Evolutionary conservation across 495 filamentous ascomycete genomes (phyloP).

Genomic region (Hyaloscypha hepaticicola): DNA sequence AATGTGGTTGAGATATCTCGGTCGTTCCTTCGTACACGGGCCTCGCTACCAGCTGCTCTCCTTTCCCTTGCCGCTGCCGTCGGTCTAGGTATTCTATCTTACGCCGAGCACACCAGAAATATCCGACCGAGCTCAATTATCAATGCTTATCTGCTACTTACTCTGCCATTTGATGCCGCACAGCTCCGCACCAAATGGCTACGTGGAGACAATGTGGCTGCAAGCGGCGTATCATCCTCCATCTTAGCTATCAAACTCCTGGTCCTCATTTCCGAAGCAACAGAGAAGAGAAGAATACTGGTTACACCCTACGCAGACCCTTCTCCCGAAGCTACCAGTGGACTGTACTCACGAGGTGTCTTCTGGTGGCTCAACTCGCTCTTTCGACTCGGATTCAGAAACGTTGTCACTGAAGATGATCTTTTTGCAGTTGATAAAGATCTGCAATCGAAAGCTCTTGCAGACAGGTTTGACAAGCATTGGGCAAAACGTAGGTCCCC

Average conservation of each 20-base stretch:
- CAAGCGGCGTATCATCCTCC: slow-evolving; percentile 27
- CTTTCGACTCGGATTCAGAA: slow-evolving; percentile 35
- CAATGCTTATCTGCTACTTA: slow-evolving; percentile 54
- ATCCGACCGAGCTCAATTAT: slow-evolving; percentile 39
- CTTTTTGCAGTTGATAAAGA: slow-evolving; percentile 29
- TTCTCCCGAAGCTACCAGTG: slow-evolving; percentile 38
- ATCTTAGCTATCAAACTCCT: slow-evolving; percentile 32
- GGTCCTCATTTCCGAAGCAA: slow-evolving; percentile 50
- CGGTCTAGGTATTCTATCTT: slow-evolving; percentile 39
- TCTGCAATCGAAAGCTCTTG: slow-evolving; percentile 12
- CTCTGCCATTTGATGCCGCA: slow-evolving; percentile 54
- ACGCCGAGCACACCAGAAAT: slow-evolving; percentile 40
- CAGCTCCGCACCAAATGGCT: slow-evolving; percentile 46
- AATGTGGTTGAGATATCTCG: slow-evolving; percentile 12
- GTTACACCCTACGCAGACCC: slow-evolving; percentile 37
- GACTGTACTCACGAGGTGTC: slow-evolving; percentile 36
- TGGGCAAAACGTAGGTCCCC: slow-evolving; percentile 30
- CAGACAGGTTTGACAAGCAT: slow-evolving; percentile 23
- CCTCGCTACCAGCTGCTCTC: slow-evolving; percentile 48
- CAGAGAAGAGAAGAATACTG: slow-evolving; percentile 51
- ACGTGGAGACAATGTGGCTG: not conserved
- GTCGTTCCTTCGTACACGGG: slow-evolving; percentile 38
- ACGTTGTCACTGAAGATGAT: slow-evolving; percentile 35
- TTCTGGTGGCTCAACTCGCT: slow-evolving; percentile 45
- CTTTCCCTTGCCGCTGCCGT: slow-evolving; percentile 40